Evolutionary conservation across 768 basidiomycete species (phyloP), one percentile per base, ranked within the genome.

Genomic region (Leccinum variicolor): DNA sequence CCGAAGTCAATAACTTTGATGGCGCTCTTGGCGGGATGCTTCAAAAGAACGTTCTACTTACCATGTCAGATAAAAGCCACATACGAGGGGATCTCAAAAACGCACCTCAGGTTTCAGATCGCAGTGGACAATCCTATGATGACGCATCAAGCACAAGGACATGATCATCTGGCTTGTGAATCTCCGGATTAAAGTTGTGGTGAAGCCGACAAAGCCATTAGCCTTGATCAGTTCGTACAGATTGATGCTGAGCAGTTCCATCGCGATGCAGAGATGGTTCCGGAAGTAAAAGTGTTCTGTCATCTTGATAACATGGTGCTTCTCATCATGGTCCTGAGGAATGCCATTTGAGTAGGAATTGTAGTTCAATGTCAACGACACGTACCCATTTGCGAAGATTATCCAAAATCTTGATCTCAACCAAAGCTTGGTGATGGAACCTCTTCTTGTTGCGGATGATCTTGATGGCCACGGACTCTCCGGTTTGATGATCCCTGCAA

Each of bases 1-100:
- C 97, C 97, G 70, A 99, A 99, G 73, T 99, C 97, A 63, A 99
- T 98, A 56, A 98, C 94, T 71, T 98, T 98, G 73, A 99, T 90
- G 3, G 87, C 94, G 66, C 94, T 96, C 78, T 95, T 97, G 2
- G 90, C 87, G 21, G 97, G 97, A 72, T 98, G 97, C 50, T 90
- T 87, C 55, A 99, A 77, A 0, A 98, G 78, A 43, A 99, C 92
- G 64, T 99, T 99, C 95, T 98, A 66, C 11, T 53, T 46, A 53
- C 39, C 26, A 26, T 29, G 50, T 62, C 39, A 64, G 53, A 48
- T 41, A 8, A 54, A 19, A 47, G 21, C 23, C 31, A 6, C 21
- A 33, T 8, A 33, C 10, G 9, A 46, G 21, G 6, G 26, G 45
- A 50, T 54, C 52, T 64, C 49, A 19, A 25, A 53, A 28, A 71